Evolutionary conservation across 306 rosid species (phyloP), one percentile per base, ranked within the genome.

Genomic region (Hippophae tibetana): DNA sequence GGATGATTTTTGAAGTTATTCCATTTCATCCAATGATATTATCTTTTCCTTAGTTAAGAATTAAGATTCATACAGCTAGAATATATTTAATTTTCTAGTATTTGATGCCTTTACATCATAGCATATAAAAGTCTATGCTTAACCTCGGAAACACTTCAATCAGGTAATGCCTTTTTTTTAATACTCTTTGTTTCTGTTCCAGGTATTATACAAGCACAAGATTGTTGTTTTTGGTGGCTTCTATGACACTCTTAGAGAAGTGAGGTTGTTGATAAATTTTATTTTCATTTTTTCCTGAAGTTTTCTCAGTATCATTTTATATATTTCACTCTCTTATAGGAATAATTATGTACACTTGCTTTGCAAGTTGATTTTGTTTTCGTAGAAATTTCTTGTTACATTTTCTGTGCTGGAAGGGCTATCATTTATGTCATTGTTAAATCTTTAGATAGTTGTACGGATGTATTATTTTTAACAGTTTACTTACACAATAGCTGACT

Each of bases 191-290:
- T 43, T 74, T 63, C 58, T 70, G 63, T 81, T 72, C 63, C 86
- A 92, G 99, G 83, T 92, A 41, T 62, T 92, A 66, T 92, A 92
- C 96, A 92, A 92, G 85, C 98, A 92, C 86, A 92, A 85, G 85
- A 79, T 92, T 72, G 83, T 92, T 70, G 84, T 92, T 65, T 92
- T 92, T 72, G 98, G 98, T 47, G 98, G 98, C 68, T 92, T 87
- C 86, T 92, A 92, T 73, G 98, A 92, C 74, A 92, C 96, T 42
- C 89, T 87, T 57, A 76, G 96, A 87, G 96, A 92, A 92, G 99
- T 88, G 93, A 92, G 99, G 99, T 85, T 81, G 89, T 57, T 79
- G 63, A 60, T 61, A 47, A 61, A 57, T 58, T 71, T 64, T 18
- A 60, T 43, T 40, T 69, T 63, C 52, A 55, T 43, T 42, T 49